These are phyloP conservation scores for Vinca minor DNA, from an alignment of 257 asterid genomes.

Conservation along the genomic window DNA sequence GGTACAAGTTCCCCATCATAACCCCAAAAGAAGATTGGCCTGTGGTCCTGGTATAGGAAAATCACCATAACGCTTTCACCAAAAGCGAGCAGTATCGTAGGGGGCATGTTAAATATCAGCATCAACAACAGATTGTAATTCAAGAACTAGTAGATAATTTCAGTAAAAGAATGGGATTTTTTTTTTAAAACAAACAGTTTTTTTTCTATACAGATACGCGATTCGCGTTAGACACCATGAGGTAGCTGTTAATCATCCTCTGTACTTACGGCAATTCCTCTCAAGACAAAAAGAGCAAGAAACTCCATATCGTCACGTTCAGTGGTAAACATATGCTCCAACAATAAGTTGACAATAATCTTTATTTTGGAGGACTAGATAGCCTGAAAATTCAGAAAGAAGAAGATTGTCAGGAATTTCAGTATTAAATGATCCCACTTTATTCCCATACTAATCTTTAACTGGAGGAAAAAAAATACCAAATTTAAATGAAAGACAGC, in stretches of 20 bases:
- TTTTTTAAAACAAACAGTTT: neutral
- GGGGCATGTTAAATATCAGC: neutral
- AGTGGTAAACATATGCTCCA: neutral
- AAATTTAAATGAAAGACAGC: neutral
- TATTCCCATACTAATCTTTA: neutral
- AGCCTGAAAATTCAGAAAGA: conserved; percentile 2
- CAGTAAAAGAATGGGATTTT: neutral
- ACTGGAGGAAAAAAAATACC: neutral
- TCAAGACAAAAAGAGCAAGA: neutral
- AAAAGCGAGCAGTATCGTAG: neutral
- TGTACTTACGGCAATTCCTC: neutral
- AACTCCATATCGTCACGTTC: neutral
- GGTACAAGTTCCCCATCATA: neutral
- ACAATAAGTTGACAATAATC: neutral
- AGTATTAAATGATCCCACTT: neutral
- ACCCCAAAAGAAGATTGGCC: neutral
- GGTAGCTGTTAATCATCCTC: neutral
- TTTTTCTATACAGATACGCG: conserved; percentile 2
- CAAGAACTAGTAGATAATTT: neutral
- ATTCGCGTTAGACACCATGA: neutral
- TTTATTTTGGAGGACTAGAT: neutral
- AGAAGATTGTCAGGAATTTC: neutral
- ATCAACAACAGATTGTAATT: neutral
- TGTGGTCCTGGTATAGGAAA: neutral
- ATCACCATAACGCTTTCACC: neutral